Conservation (phyloP, 768 basidiomycete species). For the Pleurotus eryngii region DNA sequence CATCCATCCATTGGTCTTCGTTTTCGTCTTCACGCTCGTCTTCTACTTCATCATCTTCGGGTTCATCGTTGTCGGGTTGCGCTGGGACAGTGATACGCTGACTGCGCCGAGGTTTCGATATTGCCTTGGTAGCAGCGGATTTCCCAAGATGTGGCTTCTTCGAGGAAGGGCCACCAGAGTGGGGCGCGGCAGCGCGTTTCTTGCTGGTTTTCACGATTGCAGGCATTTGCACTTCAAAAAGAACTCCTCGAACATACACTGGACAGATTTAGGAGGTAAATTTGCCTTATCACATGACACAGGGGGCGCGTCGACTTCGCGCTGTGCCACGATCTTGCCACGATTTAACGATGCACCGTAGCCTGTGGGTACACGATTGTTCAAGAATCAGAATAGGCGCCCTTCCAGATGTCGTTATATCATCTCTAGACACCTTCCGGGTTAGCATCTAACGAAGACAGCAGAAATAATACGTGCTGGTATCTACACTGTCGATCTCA, state of each 20-base stretch:
- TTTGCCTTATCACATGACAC: not conserved
- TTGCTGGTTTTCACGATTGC: constrained; percentile 38
- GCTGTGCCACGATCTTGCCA: too few relatives aligned
- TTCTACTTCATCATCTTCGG: constrained; percentile 23
- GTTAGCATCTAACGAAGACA: too few relatives aligned
- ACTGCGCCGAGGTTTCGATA: constrained; percentile 45
- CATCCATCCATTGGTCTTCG: constrained; percentile 11
- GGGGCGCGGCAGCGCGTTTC: constrained; percentile 48
- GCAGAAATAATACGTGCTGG: too few relatives aligned
- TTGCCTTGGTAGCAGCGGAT: constrained; percentile 13
- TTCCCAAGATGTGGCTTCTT: constrained; percentile 54
- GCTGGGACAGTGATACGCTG: constrained; percentile 49
- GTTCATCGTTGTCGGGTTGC: constrained; percentile 32
- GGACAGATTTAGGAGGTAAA: not conserved
- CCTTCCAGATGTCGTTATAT: too few relatives aligned
- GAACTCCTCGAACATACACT: not conserved
- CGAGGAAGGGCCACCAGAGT: constrained; percentile 37
- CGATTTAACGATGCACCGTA: too few relatives aligned
- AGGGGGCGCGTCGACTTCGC: not conserved
- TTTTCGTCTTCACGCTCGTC: constrained; percentile 15
- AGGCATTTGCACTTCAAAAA: constrained; percentile 30
- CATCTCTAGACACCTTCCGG: too few relatives aligned
- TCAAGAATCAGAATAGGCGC: too few relatives aligned
- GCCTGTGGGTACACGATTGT: too few relatives aligned
- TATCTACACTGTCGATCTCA: too few relatives aligned